phyloP scores from a whole-genome alignment of 2,329 filamentous ascomycete genomes.

The Purpureocillium takamizusanense region DNA sequence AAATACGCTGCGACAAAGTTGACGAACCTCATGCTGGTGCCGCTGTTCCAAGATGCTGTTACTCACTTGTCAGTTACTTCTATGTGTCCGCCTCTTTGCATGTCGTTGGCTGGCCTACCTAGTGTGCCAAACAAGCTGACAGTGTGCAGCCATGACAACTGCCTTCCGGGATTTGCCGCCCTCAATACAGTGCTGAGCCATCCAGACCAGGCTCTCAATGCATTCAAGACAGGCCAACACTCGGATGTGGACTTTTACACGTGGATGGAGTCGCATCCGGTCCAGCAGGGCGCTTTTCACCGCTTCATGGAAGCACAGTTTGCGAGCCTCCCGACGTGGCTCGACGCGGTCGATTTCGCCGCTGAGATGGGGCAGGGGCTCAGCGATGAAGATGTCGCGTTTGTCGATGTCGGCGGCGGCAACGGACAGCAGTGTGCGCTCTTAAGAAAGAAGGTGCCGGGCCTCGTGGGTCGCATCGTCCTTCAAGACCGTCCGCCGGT shows the following conservation, averaged over 20 bases:
- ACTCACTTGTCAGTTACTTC: slow-evolving; percentile 7
- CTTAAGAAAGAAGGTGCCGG: slow-evolving; percentile 6
- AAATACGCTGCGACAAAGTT: slow-evolving; percentile 6
- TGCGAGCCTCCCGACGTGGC: slow-evolving; percentile 12
- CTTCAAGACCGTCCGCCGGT: slow-evolving; percentile 14
- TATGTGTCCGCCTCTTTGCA: neutral
- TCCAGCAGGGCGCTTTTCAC: slow-evolving; percentile 13
- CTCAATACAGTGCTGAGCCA: slow-evolving; percentile 7
- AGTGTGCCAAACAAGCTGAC: too few relatives aligned
- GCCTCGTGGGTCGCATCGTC: slow-evolving; percentile 6
- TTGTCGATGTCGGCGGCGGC: slow-evolving; percentile 13
- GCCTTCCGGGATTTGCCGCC: slow-evolving; percentile 7
- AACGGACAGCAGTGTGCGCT: slow-evolving; percentile 11
- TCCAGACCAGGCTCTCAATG: slow-evolving; percentile 6
- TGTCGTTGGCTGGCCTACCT: neutral
- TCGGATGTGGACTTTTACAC: slow-evolving; percentile 9
- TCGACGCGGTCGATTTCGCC: slow-evolving; percentile 12
- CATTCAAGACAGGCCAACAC: slow-evolving; percentile 9
- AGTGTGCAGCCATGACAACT: slow-evolving; percentile 8
- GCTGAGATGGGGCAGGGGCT: slow-evolving; percentile 6
- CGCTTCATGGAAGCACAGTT: slow-evolving; percentile 16
- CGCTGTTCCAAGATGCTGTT: slow-evolving; percentile 8
- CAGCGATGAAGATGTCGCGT: slow-evolving; percentile 1
- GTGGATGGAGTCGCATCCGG: slow-evolving; percentile 10
- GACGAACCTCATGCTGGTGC: slow-evolving; percentile 6